These are phyloP conservation scores for Zymoseptoria ardabiliae DNA, from an alignment of 2,329 filamentous ascomycete genomes.

Conservation along the genomic window DNA sequence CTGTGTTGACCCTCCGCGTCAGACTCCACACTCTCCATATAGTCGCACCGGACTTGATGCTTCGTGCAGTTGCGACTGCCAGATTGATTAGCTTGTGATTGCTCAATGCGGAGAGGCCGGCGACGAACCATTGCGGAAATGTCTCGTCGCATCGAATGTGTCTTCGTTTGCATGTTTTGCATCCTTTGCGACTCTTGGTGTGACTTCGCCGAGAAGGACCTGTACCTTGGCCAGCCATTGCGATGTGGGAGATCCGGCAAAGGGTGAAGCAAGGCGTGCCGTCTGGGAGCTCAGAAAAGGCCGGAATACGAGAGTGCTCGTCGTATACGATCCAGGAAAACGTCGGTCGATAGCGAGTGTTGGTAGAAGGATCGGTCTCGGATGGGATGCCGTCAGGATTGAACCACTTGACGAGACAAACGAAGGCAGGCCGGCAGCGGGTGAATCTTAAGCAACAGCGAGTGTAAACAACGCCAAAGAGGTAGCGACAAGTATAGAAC, in stretches of 20 bases:
- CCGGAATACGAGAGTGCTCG: neutral
- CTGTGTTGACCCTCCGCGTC: slow-evolving; percentile 50
- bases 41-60: slow-evolving; percentile 96
- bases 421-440: neutral
- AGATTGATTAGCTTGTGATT: neutral
- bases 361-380: too few relatives aligned
- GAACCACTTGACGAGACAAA: neutral
- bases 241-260: neutral
- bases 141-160: slow-evolving; percentile 98
- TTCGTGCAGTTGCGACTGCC: slow-evolving; percentile 93
- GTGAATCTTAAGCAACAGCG: neutral
- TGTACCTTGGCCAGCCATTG: slow-evolving; percentile 88
- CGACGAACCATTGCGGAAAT: slow-evolving; percentile 84
- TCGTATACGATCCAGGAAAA: slow-evolving; percentile 1
- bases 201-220: slow-evolving; percentile 87
- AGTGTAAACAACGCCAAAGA: neutral
- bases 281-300: neutral
- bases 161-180: slow-evolving; percentile 93
- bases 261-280: neutral
- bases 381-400: too few relatives aligned
- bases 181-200: slow-evolving; percentile 97
- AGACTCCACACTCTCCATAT: slow-evolving; percentile 75
- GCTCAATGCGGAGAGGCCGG: neutral
- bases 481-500: neutral
- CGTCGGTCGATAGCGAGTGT: neutral